phyloP scores from a whole-genome alignment of 108 stramenopile species.

The Fragilaria crotonensis region DNA sequence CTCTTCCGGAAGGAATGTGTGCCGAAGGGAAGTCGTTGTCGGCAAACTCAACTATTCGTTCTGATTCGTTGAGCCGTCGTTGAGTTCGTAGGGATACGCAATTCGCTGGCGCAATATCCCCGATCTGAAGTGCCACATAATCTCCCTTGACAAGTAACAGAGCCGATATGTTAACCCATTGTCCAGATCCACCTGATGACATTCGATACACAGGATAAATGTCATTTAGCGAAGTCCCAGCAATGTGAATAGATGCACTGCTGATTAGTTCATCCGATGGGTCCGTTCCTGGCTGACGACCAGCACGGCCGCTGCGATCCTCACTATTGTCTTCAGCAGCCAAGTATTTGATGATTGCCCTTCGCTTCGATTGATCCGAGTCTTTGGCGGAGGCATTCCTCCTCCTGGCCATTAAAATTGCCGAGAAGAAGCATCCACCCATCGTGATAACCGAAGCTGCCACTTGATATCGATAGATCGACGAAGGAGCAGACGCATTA shows the following conservation, averaged over 20 bases:
- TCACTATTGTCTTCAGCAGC: conserved; percentile 17
- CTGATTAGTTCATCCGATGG: not conserved
- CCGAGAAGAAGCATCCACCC: conserved; percentile 16
- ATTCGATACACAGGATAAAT: conserved; percentile 69
- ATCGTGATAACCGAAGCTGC: conserved; percentile 21
- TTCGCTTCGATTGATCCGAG: conserved; percentile 28
- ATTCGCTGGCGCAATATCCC: conserved; percentile 42
- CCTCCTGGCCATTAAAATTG: conserved; percentile 25
- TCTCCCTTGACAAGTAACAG: conserved; percentile 69
- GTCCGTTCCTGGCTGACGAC: not conserved
- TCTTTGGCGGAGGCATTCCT: conserved; percentile 21
- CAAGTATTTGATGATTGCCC: conserved; percentile 32
- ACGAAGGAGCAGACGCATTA: not conserved
- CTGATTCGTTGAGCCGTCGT: not conserved
- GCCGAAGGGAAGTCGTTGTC: conserved; percentile 9
- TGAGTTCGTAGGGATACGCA: conserved; percentile 15
- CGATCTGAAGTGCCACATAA: conserved; percentile 69
- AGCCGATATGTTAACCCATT: conserved; percentile 62
- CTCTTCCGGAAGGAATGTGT: conserved; percentile 41
- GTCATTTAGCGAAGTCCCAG: conserved; percentile 47
- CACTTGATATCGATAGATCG: conserved; percentile 24
- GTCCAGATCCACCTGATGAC: conserved; percentile 10
- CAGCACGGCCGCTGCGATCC: conserved; percentile 1
- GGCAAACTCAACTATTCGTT: not conserved
- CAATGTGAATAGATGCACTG: conserved; percentile 6